These are phyloP conservation scores for Populus simonii DNA, from an alignment of 345 rosid genomes.

Conservation along the genomic window DNA sequence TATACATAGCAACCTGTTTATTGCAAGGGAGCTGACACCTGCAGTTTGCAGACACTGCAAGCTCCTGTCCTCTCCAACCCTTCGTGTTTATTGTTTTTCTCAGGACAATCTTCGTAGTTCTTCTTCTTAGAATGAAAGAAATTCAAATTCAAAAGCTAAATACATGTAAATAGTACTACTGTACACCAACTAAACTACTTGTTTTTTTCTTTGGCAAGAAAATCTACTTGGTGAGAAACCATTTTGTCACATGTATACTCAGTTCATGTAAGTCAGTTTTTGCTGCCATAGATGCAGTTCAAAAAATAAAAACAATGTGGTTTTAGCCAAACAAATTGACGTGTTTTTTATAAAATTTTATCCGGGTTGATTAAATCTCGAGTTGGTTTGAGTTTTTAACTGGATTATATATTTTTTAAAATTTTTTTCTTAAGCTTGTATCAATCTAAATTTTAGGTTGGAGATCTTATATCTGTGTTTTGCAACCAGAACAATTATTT, in stretches of 20 bases:
- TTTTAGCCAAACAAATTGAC: too few species aligned
- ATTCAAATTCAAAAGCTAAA: background rate
- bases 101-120: background rate
- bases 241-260: background rate
- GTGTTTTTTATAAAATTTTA: too few species aligned
- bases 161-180: background rate
- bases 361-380: too few species aligned
- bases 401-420: too few species aligned
- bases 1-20: slow-evolving; percentile 16
- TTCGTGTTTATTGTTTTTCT: background rate
- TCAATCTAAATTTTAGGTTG: too few species aligned
- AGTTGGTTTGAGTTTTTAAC: too few species aligned
- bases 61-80: background rate
- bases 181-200: background rate
- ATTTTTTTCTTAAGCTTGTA: too few species aligned
- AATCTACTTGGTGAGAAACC: background rate
- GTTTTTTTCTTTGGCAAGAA: background rate
- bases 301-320: too few species aligned
- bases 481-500: too few species aligned
- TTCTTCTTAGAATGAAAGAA: background rate
- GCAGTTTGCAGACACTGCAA: slow-evolving; percentile 1
- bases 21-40: slow-evolving; percentile 10
- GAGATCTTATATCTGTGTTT: too few species aligned
- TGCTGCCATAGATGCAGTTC: too few species aligned
- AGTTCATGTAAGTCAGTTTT: background rate